Percentiles rank a stretch among this genome's conserved stretches.
Conservation (phyloP, 2,329 filamentous ascomycete genomes). For the Sodiomyces alkalinus region DNA sequence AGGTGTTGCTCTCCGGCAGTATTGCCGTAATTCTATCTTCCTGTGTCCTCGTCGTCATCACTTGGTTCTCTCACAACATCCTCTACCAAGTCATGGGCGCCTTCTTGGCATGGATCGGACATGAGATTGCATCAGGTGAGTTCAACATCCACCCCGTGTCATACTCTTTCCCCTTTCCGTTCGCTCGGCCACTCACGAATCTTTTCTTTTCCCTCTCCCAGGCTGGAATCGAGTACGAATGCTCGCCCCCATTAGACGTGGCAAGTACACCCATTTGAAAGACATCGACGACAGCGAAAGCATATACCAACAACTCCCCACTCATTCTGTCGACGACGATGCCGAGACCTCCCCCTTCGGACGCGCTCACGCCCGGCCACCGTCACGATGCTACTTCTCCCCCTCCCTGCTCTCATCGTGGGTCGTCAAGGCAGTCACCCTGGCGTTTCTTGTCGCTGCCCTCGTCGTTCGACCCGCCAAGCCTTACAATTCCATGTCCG, state of each 20-base stretch:
- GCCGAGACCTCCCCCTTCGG: slow-evolving; percentile 3
- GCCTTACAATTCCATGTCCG: slow-evolving; percentile 16
- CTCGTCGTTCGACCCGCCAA: slow-evolving; percentile 13
- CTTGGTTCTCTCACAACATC: slow-evolving; percentile 11
- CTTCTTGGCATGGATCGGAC: slow-evolving; percentile 9
- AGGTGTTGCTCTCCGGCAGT: slow-evolving; percentile 16
- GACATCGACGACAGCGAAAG: neutral
- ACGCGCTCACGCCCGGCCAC: neutral
- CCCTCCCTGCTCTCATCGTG: neutral
- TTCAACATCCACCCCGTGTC: too few relatives aligned
- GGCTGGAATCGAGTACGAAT: neutral
- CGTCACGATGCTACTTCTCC: too few relatives aligned
- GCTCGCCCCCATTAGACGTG: neutral
- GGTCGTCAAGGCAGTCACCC: slow-evolving; percentile 6
- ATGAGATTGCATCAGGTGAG: slow-evolving; percentile 11
- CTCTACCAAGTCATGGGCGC: slow-evolving; percentile 11
- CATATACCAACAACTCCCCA: neutral
- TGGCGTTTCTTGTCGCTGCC: slow-evolving; percentile 10
- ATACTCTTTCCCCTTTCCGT: neutral
- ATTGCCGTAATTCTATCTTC: slow-evolving; percentile 11
- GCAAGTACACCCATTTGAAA: neutral
- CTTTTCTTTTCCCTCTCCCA: neutral
- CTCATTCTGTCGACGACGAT: slow-evolving; percentile 1
- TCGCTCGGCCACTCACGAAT: neutral
- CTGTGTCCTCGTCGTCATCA: slow-evolving; percentile 9